Conservation (phyloP, 305 asterid genomes). For the Fraxinus dipetala region DNA sequence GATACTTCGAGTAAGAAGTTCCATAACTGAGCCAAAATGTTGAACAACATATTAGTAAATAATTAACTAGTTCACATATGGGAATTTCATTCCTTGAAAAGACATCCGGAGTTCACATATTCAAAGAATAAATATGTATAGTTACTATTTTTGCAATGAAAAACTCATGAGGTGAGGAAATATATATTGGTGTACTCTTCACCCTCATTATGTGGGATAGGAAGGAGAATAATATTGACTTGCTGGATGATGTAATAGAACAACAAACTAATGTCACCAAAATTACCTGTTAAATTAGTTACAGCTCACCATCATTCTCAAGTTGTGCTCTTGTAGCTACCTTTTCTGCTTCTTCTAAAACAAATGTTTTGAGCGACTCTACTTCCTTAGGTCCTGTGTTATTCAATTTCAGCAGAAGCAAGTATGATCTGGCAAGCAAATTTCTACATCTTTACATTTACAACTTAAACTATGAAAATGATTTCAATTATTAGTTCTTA, state of each 20-base stretch:
- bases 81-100: neutral
- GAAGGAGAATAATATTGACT: neutral
- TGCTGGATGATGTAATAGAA: neutral
- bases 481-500: neutral
- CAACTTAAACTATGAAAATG: neutral
- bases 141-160: neutral
- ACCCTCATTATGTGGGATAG: neutral
- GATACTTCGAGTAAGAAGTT: neutral
- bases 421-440: neutral
- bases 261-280: neutral
- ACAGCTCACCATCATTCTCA: conserved; percentile 55
- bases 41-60: neutral
- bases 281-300: conserved; percentile 32
- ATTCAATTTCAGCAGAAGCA: conserved; percentile 8
- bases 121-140: neutral
- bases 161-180: neutral
- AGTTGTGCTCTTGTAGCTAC: conserved; percentile 57
- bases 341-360: conserved; percentile 67
- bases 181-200: neutral
- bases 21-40: conserved; percentile 5
- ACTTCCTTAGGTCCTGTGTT: conserved; percentile 58
- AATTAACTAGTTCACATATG: neutral
- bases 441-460: neutral
- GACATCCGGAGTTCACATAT: neutral
- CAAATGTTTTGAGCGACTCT: conserved; percentile 66